Conservation (phyloP, 306 rosid genomes). For the Nissolia schottii region DNA sequence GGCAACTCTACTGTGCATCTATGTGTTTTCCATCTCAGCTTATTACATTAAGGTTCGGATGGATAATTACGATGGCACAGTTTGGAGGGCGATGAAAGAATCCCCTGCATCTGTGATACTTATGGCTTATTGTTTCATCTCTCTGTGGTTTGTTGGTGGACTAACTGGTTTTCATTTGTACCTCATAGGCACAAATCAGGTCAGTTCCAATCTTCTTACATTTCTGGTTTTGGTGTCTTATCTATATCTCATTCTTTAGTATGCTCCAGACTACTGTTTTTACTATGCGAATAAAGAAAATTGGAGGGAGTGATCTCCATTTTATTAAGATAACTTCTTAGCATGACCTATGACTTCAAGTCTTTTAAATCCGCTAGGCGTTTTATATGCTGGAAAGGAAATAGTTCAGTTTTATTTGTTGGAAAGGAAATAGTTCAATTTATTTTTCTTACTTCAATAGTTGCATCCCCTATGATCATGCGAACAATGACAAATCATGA, state of each 20-base stretch:
- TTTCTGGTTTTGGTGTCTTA: slow-evolving; percentile 24
- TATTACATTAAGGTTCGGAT: slow-evolving; percentile 75
- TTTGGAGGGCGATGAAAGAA: slow-evolving; percentile 88
- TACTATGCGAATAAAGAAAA: neutral
- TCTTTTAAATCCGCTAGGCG: neutral
- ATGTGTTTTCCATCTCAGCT: slow-evolving; percentile 77
- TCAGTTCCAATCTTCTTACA: slow-evolving; percentile 32
- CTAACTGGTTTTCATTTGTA: slow-evolving; percentile 87
- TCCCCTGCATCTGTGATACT: slow-evolving; percentile 84
- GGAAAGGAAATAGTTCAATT: neutral
- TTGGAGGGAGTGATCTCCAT: neutral
- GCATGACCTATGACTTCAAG: neutral
- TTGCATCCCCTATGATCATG: neutral
- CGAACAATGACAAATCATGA: neutral
- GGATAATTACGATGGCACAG: slow-evolving; percentile 56
- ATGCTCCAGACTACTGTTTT: neutral
- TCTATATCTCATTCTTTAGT: neutral
- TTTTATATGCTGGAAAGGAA: neutral
- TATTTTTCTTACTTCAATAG: neutral
- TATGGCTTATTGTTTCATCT: slow-evolving; percentile 77
- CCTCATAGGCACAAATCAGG: slow-evolving; percentile 90
- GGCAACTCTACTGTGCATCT: slow-evolving; percentile 84
- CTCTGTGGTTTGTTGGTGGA: slow-evolving; percentile 96
- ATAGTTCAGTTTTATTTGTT: neutral
- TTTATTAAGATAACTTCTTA: neutral